Conservation (phyloP, 2,329 filamentous ascomycete species). For the Talaromyces islandicus region DNA sequence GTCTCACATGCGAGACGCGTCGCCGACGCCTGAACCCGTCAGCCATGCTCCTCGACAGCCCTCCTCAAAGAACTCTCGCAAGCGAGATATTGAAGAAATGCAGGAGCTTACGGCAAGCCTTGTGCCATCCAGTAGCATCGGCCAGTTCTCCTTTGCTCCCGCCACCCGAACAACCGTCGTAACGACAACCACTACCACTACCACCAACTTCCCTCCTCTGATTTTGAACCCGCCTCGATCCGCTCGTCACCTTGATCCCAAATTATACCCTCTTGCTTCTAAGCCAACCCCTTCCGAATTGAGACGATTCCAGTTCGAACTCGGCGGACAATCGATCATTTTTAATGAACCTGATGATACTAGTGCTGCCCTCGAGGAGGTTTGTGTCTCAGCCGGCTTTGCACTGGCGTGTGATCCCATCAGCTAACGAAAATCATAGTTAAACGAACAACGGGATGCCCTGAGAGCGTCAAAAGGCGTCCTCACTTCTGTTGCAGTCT, state of each 20-base stretch:
- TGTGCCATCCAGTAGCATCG: constrained; percentile 40
- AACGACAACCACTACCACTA: constrained; percentile 88
- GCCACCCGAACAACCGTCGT: constrained; percentile 63
- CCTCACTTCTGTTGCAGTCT: constrained; percentile 40
- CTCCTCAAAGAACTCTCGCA: constrained; percentile 12
- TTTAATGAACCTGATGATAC: constrained; percentile 59
- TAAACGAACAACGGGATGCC: constrained; percentile 38
- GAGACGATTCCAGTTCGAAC: constrained; percentile 68
- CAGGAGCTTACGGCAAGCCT: constrained; percentile 17
- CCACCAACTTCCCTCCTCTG: constrained; percentile 74
- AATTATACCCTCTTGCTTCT: constrained; percentile 81
- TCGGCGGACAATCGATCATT: constrained; percentile 55
- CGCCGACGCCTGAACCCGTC: constrained; percentile 6
- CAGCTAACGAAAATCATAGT: constrained; percentile 22
- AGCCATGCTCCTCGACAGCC: constrained; percentile 4
- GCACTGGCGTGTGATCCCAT: background rate
- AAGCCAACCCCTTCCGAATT: constrained; percentile 76
- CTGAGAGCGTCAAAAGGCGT: constrained; percentile 44
- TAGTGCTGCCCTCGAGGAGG: constrained; percentile 48
- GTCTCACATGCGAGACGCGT: constrained; percentile 13
- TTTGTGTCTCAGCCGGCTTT: constrained; percentile 24
- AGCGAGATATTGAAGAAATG: constrained; percentile 24
- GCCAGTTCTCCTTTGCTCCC: constrained; percentile 57
- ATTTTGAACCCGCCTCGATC: constrained; percentile 67
- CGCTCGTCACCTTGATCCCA: constrained; percentile 69